Evolutionary conservation across 1,284 basidiomycete genomes (phyloP).

Genomic region (Trichosporon sp.): DNA sequence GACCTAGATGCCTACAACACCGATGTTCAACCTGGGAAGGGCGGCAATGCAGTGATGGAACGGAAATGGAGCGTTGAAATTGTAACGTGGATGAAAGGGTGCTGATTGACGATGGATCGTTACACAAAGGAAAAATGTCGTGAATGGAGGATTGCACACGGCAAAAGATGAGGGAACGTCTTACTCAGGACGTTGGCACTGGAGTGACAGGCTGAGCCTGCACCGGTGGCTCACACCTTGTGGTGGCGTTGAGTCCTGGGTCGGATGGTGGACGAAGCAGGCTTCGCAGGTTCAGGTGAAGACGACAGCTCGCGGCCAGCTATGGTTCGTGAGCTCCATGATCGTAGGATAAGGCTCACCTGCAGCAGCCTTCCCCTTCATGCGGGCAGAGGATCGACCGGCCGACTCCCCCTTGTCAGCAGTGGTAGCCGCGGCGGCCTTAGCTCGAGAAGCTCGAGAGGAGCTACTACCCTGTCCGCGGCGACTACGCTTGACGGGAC

Average conservation of each 20-base stretch:
- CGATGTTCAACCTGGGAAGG: background rate
- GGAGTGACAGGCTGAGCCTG: background rate
- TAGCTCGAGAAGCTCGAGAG: background rate
- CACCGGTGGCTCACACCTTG: background rate
- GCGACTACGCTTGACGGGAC: background rate
- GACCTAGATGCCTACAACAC: constrained; percentile 2
- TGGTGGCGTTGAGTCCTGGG: background rate
- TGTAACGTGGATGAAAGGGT: background rate
- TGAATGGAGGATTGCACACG: background rate
- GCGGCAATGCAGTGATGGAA: constrained; percentile 5
- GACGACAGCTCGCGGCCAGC: background rate
- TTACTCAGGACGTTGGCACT: background rate
- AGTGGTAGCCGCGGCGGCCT: background rate
- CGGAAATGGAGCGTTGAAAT: background rate
- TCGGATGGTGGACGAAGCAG: background rate
- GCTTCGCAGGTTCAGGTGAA: background rate
- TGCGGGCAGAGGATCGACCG: background rate
- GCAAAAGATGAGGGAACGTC: background rate
- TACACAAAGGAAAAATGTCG: background rate
- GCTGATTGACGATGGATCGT: background rate
- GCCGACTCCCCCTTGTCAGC: background rate
- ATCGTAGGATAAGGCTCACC: background rate
- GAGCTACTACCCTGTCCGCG: background rate
- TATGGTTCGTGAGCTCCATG: background rate
- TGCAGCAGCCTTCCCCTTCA: background rate